phyloP scores from a whole-genome alignment of 164 flowering plant genomes.

The Amborella trichopoda region DNA sequence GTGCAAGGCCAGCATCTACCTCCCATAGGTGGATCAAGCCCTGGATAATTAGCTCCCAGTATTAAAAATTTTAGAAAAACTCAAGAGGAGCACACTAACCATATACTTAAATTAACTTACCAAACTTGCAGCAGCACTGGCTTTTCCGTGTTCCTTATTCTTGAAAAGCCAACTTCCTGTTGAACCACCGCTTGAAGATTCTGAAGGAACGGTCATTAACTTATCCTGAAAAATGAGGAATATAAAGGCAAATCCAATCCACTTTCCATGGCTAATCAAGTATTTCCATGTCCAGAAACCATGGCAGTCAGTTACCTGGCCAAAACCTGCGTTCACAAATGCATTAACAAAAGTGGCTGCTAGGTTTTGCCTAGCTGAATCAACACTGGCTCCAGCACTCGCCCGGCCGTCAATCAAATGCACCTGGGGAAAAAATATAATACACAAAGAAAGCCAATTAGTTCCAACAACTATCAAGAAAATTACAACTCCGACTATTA shows the following conservation, averaged over 20 bases:
- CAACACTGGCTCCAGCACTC: slow-evolving; percentile 89
- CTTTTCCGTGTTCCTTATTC: slow-evolving; percentile 95
- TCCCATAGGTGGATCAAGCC: slow-evolving; percentile 97
- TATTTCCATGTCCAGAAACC: no score
- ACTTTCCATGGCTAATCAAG: background rate
- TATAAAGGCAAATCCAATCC: background rate
- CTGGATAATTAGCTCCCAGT: slow-evolving; percentile 21
- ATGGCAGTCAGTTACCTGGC: slow-evolving; percentile 48
- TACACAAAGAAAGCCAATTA: background rate
- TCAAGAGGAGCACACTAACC: no score
- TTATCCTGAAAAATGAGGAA: slow-evolving; percentile 59
- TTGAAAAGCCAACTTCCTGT: slow-evolving; percentile 93
- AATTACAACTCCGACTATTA: no score
- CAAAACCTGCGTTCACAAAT: slow-evolving; percentile 98
- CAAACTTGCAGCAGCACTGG: slow-evolving; percentile 99
- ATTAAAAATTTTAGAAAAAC: no score
- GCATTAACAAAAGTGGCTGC: slow-evolving; percentile 99
- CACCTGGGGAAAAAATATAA: slow-evolving; percentile 61
- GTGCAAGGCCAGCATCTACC: slow-evolving; percentile 89
- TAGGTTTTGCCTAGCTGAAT: slow-evolving; percentile 95
- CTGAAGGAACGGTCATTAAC: slow-evolving; percentile 84
- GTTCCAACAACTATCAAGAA: no score
- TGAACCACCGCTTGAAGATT: slow-evolving; percentile 57
- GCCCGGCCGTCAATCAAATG: slow-evolving; percentile 97
- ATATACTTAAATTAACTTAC: slow-evolving; percentile 21